These are phyloP conservation scores for Entrophospora sp. DNA, from an alignment of 192 early-diverging fungal genomes.

Conservation along the genomic window DNA sequence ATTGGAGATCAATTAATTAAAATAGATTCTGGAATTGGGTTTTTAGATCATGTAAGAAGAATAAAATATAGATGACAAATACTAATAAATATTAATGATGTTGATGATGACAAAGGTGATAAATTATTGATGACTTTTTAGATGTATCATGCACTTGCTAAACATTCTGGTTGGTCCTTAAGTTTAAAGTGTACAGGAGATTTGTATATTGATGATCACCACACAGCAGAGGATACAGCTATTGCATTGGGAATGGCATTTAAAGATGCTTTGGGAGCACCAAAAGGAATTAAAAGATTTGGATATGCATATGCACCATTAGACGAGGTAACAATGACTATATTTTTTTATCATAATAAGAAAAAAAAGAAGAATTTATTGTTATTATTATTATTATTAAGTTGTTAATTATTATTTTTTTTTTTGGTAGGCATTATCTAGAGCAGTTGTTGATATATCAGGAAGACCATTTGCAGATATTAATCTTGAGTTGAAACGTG, in stretches of 20 bases:
- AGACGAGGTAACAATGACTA: conserved; percentile 60
- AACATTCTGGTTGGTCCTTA: conserved; percentile 90
- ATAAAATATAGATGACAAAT: neutral
- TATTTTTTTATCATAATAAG: too few relatives aligned
- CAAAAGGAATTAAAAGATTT: conserved; percentile 85
- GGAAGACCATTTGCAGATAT: conserved; percentile 80
- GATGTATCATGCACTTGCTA: conserved; percentile 98
- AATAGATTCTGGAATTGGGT: conserved; percentile 90
- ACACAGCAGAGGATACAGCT: conserved; percentile 93
- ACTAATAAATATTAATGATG: too few relatives aligned
- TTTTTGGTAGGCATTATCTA: conserved; percentile 61
- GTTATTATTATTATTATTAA: too few relatives aligned
- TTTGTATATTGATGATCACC: conserved; percentile 97
- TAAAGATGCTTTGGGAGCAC: conserved; percentile 81
- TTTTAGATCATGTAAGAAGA: conserved; percentile 80
- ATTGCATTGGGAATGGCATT: conserved; percentile 92
- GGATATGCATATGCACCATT: conserved; percentile 92
- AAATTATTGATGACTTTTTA: conserved; percentile 13
- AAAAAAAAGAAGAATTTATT: too few relatives aligned
- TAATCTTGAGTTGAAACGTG: conserved; percentile 82
- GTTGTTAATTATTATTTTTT: neutral
- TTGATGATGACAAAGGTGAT: too few relatives aligned
- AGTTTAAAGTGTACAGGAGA: conserved; percentile 81
- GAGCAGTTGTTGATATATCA: conserved; percentile 96
- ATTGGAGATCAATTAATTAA: conserved; percentile 61